Base-by-base conservation (phyloP, 139 green algal genomes). In the Chlamydomonas asymmetrica region DNA sequence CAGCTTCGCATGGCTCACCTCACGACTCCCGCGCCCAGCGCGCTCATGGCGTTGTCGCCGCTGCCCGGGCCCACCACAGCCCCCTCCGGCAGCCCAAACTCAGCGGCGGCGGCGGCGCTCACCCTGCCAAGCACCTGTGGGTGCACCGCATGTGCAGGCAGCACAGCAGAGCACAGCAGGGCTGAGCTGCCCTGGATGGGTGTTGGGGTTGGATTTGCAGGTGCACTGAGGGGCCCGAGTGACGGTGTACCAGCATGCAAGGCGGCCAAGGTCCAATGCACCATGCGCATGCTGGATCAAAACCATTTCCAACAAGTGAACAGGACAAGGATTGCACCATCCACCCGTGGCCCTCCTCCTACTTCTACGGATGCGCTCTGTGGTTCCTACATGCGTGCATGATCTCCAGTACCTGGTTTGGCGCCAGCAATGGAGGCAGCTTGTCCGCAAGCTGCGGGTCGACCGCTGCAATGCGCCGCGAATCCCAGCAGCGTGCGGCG, bases 21-120 rank as follows among this genome's bases (percentile, higher is more conserved):
- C 27, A 82, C 80, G 2, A 81, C 84, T 2, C 90, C 91, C 25
- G 87, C 81, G 10, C 90, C 90, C 32, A 97, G 80, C 3, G 89
- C 92, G 63, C 87, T 93, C 82, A 90, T 91, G 31, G 91, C 90
- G 74, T 96, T 96, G 84, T 97, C 93, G 5, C 93, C 93, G 35
- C 91, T 89, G 45, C 94, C 94, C 2, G 91, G 87, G 0, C 74
- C 85, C 48, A 97, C 91, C 0, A 85, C 4, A 0, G 93, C 80
- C 0, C 71, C 79, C 1, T 41, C 29, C 1, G 64, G 70, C 29
- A 95, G 80, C 27, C 92, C 88, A 38, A 97, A 73, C 65, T 83
- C 38, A 34, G 68, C 64, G 8, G 89, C 89, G 5, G 84, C 78
- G 25, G 89, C 86, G 10, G 80, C 37, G 23, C 35, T 63, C 67